Evolutionary conservation across 805 yeast genomes (phyloP), one percentile per base, ranked within the genome.

Genomic region (Starmera caribaea): DNA sequence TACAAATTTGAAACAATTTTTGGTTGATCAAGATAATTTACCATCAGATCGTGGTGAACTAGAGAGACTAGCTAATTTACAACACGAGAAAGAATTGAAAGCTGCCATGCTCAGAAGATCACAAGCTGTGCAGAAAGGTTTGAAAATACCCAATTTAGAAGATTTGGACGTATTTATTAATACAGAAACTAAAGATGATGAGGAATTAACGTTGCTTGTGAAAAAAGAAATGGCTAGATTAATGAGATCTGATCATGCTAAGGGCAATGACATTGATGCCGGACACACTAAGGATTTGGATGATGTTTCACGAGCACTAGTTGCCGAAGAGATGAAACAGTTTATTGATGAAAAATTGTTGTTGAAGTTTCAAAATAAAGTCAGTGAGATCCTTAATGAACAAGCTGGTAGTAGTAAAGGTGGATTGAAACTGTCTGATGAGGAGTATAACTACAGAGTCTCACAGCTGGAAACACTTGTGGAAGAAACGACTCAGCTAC

Each of bases 51-150:
- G 43, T 35, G 60, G 54, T 16, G 55, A 53, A 27, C 39, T 14
- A 24, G 40, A 45, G 17, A 50, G 53, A 34, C 41, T 44, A 17
- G 38, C 44, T 29, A 38, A 26, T 2, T 26, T 47, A 13, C 39
- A 38, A 24, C 36, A 43, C n/a, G 40, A 45, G 24, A 36, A 46
- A 5, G 49, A 50, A 8, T 14, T 15, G 2, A 13, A 39, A 35
- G 42, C 42, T 21, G 59, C 57, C 11, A 43, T 60, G 30, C 46
- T 60, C 8, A 54, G 75, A 32, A 49, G 75, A 36, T 71, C 81
- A 0, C 66, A 61, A 41, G 78, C 63, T 2, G 55, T 74, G 1
- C 74, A 71, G 48, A 53, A 56, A 37, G 71, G 63, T 0, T 58
- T 77, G 8, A 61, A 64, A 0, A 59, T 71, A 12, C 77, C 76